Evolutionary conservation across 2,329 filamentous ascomycete species (phyloP), one percentile per base, ranked within the genome.

Genomic region (Domatiomyces globalis): DNA sequence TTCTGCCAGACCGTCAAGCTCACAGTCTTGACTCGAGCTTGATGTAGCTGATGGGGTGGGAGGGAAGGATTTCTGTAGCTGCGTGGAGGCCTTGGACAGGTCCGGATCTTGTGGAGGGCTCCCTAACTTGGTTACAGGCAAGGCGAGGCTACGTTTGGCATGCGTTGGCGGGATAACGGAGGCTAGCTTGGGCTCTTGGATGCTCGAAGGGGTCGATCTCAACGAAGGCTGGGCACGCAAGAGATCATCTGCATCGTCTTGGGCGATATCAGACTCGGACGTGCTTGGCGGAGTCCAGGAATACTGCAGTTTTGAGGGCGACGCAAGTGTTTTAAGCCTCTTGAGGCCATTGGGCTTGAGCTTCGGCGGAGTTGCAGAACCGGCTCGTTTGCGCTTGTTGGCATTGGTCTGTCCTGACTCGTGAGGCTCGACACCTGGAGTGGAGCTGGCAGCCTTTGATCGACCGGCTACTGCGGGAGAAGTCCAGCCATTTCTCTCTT

Each of bases 401-500:
- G 39, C 17, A 17, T 15, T 51, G 39, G 51, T 7, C 36, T 51
- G 18, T 25, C 52, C 53, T 44, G 57, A 56, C 7, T 47, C 49
- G 33, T 39, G 10, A 39, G 33, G 33, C 33, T 39, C 33, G 9
- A 15, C 33, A 7, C 15, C 33, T 42, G 48, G 36, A 7, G 51
- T 49, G n/a, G 51, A 52, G 33, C 53, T 48, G 18, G 48, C 51
- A 17, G 51, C 39, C 43, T 54, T 64, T 1, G 72, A 76, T 15
- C 15, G 33, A 39, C 8, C 33, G 33, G 33, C 33, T 39, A 15
- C 33, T 15, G 33, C 33, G 33, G 33, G 33, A 39, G 33, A 39
- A 39, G 79, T 77, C 94, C 94, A 98, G 1, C 92, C 92, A 64
- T 95, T 96, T 49, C 77, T 75, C 52, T 79, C 71, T 2, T 74